Evolutionary conservation across 2,329 filamentous ascomycete species (phyloP).

Genomic region (Aspergillus ruber): DNA sequence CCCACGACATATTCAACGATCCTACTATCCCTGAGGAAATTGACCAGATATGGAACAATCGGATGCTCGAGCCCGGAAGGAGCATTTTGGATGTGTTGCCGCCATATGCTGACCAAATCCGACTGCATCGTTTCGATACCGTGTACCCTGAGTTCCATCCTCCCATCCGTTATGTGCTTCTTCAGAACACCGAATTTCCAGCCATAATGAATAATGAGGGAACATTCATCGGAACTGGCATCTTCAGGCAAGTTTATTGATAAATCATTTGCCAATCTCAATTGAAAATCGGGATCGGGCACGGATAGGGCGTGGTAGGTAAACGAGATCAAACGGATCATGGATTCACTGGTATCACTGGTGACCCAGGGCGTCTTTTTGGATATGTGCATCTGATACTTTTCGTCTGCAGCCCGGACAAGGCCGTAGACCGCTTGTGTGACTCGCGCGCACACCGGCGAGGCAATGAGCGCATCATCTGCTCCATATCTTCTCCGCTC

Average conservation of each 20-base stretch:
- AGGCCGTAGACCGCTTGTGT: conserved; percentile 22
- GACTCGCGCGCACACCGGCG: conserved; percentile 10
- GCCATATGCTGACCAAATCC: conserved; percentile 64
- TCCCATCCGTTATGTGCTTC: conserved; percentile 70
- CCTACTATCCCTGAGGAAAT: conserved; percentile 62
- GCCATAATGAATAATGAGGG: conserved; percentile 37
- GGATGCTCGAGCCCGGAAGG: conserved; percentile 41
- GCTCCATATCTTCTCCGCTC: conserved; percentile 19
- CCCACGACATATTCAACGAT: conserved; percentile 83
- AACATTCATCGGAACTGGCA: conserved; percentile 18
- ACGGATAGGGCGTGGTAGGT: conserved; percentile 25
- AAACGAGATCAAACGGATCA: conserved; percentile 29
- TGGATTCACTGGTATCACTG: conserved; percentile 33
- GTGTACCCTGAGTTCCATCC: conserved; percentile 82
- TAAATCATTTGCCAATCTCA: conserved; percentile 30
- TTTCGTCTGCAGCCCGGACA: conserved; percentile 26
- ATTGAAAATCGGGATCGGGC: conserved; percentile 25
- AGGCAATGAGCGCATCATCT: conserved; percentile 15
- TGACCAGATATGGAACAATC: conserved; percentile 61
- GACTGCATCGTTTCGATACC: conserved; percentile 68
- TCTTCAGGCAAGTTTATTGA: conserved; percentile 28
- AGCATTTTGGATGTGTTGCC: conserved; percentile 45
- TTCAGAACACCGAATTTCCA: conserved; percentile 67
- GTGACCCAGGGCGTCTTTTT: conserved; percentile 40
- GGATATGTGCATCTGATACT: conserved; percentile 33